Evolutionary conservation across 768 basidiomycete species (phyloP).

Genomic region (Tylopilus felleus): DNA sequence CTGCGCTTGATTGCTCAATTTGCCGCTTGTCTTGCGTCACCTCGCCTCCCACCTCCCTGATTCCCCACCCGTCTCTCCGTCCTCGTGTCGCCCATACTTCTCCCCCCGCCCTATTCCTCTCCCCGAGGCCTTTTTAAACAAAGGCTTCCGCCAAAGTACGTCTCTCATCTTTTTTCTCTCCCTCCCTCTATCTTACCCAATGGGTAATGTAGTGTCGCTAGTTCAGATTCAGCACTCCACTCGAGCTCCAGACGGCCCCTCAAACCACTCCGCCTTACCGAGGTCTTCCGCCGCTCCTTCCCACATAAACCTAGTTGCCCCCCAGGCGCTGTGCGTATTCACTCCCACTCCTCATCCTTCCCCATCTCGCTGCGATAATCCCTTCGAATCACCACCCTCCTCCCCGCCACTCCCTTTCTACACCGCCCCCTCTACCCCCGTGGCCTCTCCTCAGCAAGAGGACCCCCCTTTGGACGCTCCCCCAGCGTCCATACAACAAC

Average conservation of each 20-base stretch:
- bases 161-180: slow-evolving; percentile 5
- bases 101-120: slow-evolving; percentile 26
- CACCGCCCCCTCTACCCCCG: slow-evolving; percentile 48
- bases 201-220: slow-evolving; percentile 34
- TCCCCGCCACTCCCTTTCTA: slow-evolving; percentile 42
- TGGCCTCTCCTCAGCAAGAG: slow-evolving; percentile 40
- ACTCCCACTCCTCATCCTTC: slow-evolving; percentile 32
- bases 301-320: slow-evolving; percentile 33
- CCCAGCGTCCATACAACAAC: slow-evolving; percentile 16
- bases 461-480: slow-evolving; percentile 25
- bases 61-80: slow-evolving; percentile 21
- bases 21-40: slow-evolving; percentile 24
- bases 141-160: slow-evolving; percentile 23
- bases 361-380: slow-evolving; percentile 35
- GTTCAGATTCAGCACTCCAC: slow-evolving; percentile 27
- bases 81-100: slow-evolving; percentile 29
- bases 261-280: slow-evolving; percentile 6
- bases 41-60: slow-evolving; percentile 2
- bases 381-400: slow-evolving; percentile 35
- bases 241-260: slow-evolving; percentile 16
- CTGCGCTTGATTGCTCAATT: slow-evolving; percentile 9
- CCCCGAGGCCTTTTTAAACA: slow-evolving; percentile 19
- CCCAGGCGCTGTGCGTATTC: slow-evolving; percentile 32
- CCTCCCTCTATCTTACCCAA: slow-evolving; percentile 10
- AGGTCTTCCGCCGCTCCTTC: slow-evolving; percentile 28